phyloP scores from a whole-genome alignment of 768 basidiomycete genomes.

The Hericium erinaceus region DNA sequence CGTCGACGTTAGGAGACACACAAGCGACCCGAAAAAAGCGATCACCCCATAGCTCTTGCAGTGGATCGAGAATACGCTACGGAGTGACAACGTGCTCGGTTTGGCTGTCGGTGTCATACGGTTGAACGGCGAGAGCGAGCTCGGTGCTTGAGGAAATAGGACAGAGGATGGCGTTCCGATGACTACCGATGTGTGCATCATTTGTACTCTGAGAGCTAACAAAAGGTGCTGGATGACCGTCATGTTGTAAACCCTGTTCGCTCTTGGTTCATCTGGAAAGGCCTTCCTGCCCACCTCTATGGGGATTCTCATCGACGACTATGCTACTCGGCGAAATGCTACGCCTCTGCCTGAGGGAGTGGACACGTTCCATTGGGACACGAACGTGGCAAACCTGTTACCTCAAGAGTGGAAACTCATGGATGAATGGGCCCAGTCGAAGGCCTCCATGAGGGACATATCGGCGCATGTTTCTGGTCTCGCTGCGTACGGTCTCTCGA shows the following conservation, averaged over 20 bases:
- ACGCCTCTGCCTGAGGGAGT: slow-evolving; percentile 25
- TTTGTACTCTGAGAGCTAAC: not conserved
- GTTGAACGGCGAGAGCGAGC: slow-evolving; percentile 19
- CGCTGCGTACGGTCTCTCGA: slow-evolving; percentile 2
- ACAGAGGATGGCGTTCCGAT: slow-evolving; percentile 26
- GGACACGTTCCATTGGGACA: slow-evolving; percentile 26
- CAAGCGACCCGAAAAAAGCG: not conserved
- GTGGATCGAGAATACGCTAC: not conserved
- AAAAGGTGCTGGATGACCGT: too few species aligned
- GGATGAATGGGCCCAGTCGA: slow-evolving; percentile 31
- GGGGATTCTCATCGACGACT: slow-evolving; percentile 35
- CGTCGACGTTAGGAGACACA: too few species aligned
- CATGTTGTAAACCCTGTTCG: slow-evolving; percentile 27
- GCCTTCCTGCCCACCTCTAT: slow-evolving; percentile 30
- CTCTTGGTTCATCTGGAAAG: slow-evolving; percentile 29
- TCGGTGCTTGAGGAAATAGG: slow-evolving; percentile 25
- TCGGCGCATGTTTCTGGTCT: slow-evolving; percentile 34
- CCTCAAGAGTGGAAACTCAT: slow-evolving; percentile 33
- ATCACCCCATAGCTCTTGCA: not conserved
- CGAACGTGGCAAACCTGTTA: slow-evolving; percentile 26
- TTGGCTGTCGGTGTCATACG: not conserved
- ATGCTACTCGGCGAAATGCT: slow-evolving; percentile 24
- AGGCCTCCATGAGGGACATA: slow-evolving; percentile 28
- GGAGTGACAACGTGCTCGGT: not conserved
- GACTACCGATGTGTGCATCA: slow-evolving; percentile 24